A percentile compares a stretch with the other conserved stretches of the same genome.
Conservation (phyloP, 2,329 filamentous ascomycete species). For the Canariomyces notabilis region DNA sequence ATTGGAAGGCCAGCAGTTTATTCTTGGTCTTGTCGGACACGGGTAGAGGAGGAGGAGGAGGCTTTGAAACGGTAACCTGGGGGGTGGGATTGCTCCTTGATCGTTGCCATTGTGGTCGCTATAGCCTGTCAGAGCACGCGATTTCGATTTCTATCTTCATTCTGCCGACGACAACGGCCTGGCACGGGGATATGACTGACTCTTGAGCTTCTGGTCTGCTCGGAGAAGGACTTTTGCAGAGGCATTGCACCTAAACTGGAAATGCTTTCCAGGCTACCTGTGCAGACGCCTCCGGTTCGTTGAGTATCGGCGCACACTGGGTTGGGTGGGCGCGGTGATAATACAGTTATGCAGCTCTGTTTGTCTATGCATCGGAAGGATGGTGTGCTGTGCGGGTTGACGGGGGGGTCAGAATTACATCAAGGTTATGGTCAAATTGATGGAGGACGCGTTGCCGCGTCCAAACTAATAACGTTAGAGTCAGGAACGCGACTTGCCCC, state of each 20-base stretch:
- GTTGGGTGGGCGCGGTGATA: not conserved
- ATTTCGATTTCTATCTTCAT: not conserved
- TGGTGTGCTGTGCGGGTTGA: not conserved
- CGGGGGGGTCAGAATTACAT: no score
- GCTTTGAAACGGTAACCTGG: conserved; percentile 31
- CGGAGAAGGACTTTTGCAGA: conserved; percentile 38
- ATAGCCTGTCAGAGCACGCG: conserved; percentile 6
- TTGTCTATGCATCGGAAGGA: not conserved
- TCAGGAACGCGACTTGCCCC: not conserved
- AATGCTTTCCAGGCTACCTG: not conserved
- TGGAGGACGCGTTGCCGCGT: not conserved
- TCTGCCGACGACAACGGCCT: not conserved
- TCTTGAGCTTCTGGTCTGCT: conserved; percentile 31
- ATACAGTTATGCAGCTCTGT: not conserved
- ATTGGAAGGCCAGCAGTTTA: conserved; percentile 56
- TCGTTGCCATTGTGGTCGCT: conserved; percentile 48
- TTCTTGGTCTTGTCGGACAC: conserved; percentile 56
- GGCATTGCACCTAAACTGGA: conserved; percentile 30
- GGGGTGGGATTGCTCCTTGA: conserved; percentile 47
- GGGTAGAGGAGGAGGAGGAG: conserved; percentile 39
- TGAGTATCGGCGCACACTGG: not conserved
- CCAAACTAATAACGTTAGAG: not conserved
- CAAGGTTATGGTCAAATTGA: no score
- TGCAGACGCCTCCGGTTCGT: not conserved
- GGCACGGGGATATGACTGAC: conserved; percentile 5